Base-by-base conservation (phyloP, 768 basidiomycete species). In the Phaeotremella skinneri region DNA sequence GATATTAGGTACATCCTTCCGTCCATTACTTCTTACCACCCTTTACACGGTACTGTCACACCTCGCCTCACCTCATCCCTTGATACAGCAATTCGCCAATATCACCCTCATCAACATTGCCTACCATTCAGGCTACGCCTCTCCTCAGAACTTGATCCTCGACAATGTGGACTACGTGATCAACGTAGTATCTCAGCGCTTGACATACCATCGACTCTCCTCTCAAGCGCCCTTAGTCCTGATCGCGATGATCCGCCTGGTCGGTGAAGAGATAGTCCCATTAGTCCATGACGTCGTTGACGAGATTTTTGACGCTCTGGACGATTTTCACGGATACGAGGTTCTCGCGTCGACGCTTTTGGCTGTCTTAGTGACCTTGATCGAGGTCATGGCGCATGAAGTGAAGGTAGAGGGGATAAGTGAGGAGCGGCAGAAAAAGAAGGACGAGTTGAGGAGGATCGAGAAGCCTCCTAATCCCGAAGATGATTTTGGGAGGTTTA, bases 91-190 rank as follows among this genome's bases (percentile, higher is more conserved):
- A 1, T 88, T 88, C n/a, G 93, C 87, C 1, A 78, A 87, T 7
- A 84, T 86, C 3, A 81, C 91, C 1, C 81, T 99, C 54, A 76
- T 83, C 58, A 85, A 82, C 59, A 82, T 94, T 31, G 82, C 91
- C 5, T 78, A 81, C n/a, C 81, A 84, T 53, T 85, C 87, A 2
- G 90, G 88, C 3, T 93, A 91, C 67, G 91, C 92, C n/a, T 88
- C 90, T 2, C 83, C 90, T 0, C 85, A 87, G 43, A 93, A 93
- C 69, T 81, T 98, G 26, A 81, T 99, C 4, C 82, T 97, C 37
- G 87, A 93, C 21, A 96, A 99, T 76, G 94, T 94, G 65, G 94
- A 99, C 77, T 98, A 99, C 72, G 88, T 91, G 7, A 84, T 99
- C 55, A 91, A 97, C 66, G 85, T 88, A 1, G 87, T 94, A 16